Conservation (phyloP, 2,329 filamentous ascomycete genomes). For the Raffaelea arxii region DNA sequence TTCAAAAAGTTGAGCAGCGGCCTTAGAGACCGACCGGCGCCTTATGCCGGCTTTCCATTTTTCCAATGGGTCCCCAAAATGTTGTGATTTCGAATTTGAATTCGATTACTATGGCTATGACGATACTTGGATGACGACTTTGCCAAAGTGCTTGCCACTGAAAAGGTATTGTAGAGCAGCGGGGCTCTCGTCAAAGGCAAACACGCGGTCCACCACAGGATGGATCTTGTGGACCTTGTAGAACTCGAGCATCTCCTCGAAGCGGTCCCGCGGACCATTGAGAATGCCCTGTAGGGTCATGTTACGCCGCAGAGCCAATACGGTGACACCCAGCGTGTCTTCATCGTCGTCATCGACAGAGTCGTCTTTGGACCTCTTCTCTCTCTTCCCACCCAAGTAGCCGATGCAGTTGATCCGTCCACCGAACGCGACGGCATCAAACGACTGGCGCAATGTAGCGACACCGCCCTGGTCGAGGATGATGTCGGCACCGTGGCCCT, state of each 20-base stretch:
- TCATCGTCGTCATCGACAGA: slow-evolving; percentile 20
- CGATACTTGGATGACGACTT: slow-evolving; percentile 36
- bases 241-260: slow-evolving; percentile 43
- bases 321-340: slow-evolving; percentile 49
- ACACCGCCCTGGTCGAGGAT: slow-evolving; percentile 47
- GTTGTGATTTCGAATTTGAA: too few species aligned
- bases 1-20: slow-evolving; percentile 49
- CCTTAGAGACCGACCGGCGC: slow-evolving; percentile 65
- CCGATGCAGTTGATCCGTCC: slow-evolving; percentile 43
- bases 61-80: too few species aligned
- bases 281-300: slow-evolving; percentile 44
- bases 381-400: slow-evolving; percentile 40
- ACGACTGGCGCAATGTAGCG: slow-evolving; percentile 39
- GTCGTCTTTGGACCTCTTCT: too few species aligned
- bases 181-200: slow-evolving; percentile 28
- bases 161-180: slow-evolving; percentile 40
- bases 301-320: slow-evolving; percentile 38
- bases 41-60: slow-evolving; percentile 48
- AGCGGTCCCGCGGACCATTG: slow-evolving; percentile 46
- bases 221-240: slow-evolving; percentile 27
- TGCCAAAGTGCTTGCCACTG: slow-evolving; percentile 43
- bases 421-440: slow-evolving; percentile 43
- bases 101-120: too few species aligned
- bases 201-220: slow-evolving; percentile 32
- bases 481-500: slow-evolving; percentile 37